These are phyloP conservation scores for Pseudogymnoascus sp. DNA, from an alignment of 2,329 filamentous ascomycete species.

Conservation along the genomic window DNA sequence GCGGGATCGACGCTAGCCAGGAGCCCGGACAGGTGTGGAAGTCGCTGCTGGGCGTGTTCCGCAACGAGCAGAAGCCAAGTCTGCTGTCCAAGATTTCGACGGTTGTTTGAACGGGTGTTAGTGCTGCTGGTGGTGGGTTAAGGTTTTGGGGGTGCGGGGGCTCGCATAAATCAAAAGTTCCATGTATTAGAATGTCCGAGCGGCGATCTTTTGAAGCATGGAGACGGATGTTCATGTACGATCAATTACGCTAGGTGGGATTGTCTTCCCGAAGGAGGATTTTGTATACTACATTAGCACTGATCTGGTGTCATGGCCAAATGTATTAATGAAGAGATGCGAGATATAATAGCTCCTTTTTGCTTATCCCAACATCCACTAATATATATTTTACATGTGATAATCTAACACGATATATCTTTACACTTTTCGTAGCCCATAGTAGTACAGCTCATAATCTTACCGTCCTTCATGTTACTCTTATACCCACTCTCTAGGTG, in stretches of 20 bases:
- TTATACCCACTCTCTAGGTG: constrained; percentile 60
- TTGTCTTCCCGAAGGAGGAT: neutral
- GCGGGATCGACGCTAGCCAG: constrained; percentile 89
- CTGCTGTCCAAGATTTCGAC: constrained; percentile 29
- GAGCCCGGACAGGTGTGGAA: constrained; percentile 95
- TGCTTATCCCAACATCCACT: neutral
- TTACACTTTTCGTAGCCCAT: neutral
- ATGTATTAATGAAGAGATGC: constrained; percentile 9
- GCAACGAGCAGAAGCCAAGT: constrained; percentile 44
- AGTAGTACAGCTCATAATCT: constrained; percentile 6
- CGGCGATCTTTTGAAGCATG: constrained; percentile 3
- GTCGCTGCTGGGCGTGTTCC: constrained; percentile 78
- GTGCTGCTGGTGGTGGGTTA: constrained; percentile 16
- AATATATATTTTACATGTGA: constrained; percentile 2
- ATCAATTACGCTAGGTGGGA: constrained; percentile 7
- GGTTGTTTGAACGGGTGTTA: constrained; percentile 12
- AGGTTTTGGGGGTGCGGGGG: constrained; percentile 11
- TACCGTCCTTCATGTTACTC: neutral
- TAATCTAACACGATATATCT: constrained; percentile 3
- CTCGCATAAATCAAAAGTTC: constrained; percentile 23
- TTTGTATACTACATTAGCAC: constrained; percentile 9
- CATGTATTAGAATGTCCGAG: constrained; percentile 7
- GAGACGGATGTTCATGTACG: constrained; percentile 5
- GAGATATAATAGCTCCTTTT: neutral
- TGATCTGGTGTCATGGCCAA: constrained; percentile 8